Conservation (phyloP, 1,284 basidiomycete species). For the Austroboletus niveus region DNA sequence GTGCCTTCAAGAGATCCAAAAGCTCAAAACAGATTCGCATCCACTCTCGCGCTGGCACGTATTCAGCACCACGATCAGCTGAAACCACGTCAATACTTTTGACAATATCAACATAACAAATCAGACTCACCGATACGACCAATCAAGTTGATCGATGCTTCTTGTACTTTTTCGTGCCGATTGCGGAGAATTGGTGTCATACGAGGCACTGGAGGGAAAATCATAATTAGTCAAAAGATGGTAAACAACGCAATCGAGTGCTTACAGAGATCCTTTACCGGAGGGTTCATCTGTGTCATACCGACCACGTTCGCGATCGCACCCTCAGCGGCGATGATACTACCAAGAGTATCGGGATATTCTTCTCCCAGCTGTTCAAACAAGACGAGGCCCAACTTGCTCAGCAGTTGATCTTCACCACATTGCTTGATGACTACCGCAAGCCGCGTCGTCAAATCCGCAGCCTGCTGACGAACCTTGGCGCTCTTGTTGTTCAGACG, state of each 20-base stretch:
- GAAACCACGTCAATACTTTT: slow-evolving; percentile 13
- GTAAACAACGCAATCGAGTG: slow-evolving; percentile 14
- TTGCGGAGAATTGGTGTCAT: slow-evolving; percentile 99
- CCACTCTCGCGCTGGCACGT: slow-evolving; percentile 98
- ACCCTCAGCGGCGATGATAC: slow-evolving; percentile 97
- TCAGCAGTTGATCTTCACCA: slow-evolving; percentile 93
- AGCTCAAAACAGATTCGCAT: slow-evolving; percentile 99
- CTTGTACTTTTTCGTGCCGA: slow-evolving; percentile 99
- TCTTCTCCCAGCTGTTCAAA: slow-evolving; percentile 99
- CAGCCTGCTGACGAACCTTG: slow-evolving; percentile 98
- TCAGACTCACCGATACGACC: slow-evolving; percentile 82
- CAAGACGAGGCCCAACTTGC: slow-evolving; percentile 94
- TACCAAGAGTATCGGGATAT: slow-evolving; percentile 97
- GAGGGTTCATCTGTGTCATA: slow-evolving; percentile 99
- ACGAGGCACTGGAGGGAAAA: slow-evolving; percentile 71
- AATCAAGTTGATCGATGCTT: slow-evolving; percentile 99
- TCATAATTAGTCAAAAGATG: slow-evolving; percentile 12
- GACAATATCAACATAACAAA: not conserved
- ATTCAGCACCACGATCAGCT: slow-evolving; percentile 99
- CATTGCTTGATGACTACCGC: slow-evolving; percentile 99
- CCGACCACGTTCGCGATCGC: slow-evolving; percentile 99
- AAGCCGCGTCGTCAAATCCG: slow-evolving; percentile 91
- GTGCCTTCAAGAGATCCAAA: slow-evolving; percentile 95
- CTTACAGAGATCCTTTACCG: slow-evolving; percentile 96
- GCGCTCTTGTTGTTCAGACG: slow-evolving; percentile 99